phyloP scores from a whole-genome alignment of 257 asterid species.

The Ocimum tenuiflorum region DNA sequence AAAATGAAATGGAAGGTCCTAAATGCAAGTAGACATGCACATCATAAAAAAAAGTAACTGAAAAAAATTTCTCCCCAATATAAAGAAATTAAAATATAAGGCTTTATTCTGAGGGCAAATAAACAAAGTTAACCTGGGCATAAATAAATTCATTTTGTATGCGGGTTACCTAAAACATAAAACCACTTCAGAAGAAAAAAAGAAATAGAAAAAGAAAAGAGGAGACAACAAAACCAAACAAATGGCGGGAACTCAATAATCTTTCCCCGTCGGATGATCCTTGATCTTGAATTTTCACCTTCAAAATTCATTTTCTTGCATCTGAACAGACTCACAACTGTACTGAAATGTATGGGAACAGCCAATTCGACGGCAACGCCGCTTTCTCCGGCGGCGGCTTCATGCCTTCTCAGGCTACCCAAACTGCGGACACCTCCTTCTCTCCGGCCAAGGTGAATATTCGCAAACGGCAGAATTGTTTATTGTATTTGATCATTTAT shows the following conservation, averaged over 20 bases:
- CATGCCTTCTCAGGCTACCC: slow-evolving; percentile 96
- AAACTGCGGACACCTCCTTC: slow-evolving; percentile 47
- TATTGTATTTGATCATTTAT: background rate
- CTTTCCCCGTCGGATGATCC: background rate
- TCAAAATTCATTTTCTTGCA: background rate
- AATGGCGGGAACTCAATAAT: slow-evolving; percentile 30
- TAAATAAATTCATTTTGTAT: too few relatives aligned
- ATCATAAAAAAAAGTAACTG: too few relatives aligned
- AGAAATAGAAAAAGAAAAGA: background rate
- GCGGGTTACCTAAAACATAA: too few relatives aligned
- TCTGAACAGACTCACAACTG: background rate
- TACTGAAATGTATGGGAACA: slow-evolving; percentile 48
- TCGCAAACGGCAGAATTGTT: background rate
- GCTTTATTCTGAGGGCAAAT: too few relatives aligned
- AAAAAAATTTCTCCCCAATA: too few relatives aligned
- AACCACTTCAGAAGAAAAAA: too few relatives aligned
- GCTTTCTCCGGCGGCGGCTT: slow-evolving; percentile 97
- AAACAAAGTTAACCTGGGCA: too few relatives aligned
- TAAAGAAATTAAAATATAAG: too few relatives aligned
- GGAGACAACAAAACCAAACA: background rate
- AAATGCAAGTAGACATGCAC: too few relatives aligned
- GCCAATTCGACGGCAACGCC: slow-evolving; percentile 74
- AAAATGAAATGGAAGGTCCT: too few relatives aligned
- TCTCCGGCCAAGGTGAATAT: slow-evolving; percentile 57
- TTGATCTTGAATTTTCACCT: background rate